Base-by-base conservation (phyloP, 2,329 filamentous ascomycete species). In the Teratosphaeria pseudoeucalypti region DNA sequence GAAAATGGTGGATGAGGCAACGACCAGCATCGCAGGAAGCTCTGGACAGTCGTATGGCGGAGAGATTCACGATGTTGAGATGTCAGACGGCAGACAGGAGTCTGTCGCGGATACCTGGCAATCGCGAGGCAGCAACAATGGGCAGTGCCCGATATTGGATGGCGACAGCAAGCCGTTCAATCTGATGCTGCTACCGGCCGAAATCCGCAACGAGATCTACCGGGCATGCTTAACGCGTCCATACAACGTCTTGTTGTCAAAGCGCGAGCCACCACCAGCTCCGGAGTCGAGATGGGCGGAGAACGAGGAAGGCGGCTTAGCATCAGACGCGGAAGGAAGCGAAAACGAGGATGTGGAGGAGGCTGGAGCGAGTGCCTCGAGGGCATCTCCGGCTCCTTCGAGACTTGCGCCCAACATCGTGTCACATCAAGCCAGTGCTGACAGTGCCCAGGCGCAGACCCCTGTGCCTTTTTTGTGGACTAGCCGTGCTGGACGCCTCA, bases 141-240 rank as follows among this genome's bases (percentile, higher is more conserved):
- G 43, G 16, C 32, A 23, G 5, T 65, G 66, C 57, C 62, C 65
- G 16, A 61, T 67, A 60, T 61, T 49, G 29, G 65, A 66, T 57
- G 63, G 63, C 58, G 61, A 67, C 57, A 58, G 58, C 34, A 64
- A 61, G 34, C 62, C 63, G 3, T 70, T 78, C 61, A 71, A 70
- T 0, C 72, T 78, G 62, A 74, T 77, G 71, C 64, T 72, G 12
- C 67, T 78, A n/a, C 76, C 76, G 2, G 72, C 76, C n/a, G 77
- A 78, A 63, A 70, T 78, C n/a, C 71, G 77, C 19, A 66, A 77
- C 23, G 70, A 75, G 60, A 75, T 79, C 59, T 79, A 78, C 64
- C 70, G 75, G 58, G 68, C 68, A 27, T 72, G 69, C 56, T 57
- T 72, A 58, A 72, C 68, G 11, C 60, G 70, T 29, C 70, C 70